phyloP scores from a whole-genome alignment of 2,329 filamentous ascomycete species.

The Colletotrichum siamense region DNA sequence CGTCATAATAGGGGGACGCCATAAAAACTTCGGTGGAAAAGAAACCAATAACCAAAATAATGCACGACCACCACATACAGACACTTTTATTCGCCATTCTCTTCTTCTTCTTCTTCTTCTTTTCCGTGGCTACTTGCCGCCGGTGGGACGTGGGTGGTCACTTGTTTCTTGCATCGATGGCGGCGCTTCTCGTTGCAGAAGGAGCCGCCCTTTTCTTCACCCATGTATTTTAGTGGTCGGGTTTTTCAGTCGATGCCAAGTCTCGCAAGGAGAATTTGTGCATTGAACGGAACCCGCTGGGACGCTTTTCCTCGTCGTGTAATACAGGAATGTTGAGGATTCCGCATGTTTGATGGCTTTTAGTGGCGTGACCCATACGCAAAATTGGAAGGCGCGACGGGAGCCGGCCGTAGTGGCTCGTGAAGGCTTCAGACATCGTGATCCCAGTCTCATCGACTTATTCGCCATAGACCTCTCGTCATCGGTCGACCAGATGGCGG shows the following conservation, averaged over 20 bases:
- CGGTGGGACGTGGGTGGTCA: neutral
- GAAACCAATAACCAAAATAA: neutral
- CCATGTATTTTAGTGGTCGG: neutral
- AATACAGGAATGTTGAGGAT: neutral
- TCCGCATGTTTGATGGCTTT: neutral
- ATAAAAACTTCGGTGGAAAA: neutral
- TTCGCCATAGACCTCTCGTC: neutral
- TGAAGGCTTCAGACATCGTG: neutral
- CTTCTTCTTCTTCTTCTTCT: neutral
- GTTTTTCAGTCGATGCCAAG: neutral
- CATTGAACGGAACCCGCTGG: neutral
- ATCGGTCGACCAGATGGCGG: neutral
- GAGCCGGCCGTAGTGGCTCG: neutral
- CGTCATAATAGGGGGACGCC: neutral
- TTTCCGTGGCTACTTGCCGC: neutral
- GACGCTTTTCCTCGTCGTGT: neutral
- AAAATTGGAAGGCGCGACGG: too few species aligned
- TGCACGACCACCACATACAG: neutral
- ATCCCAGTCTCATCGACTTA: fast-evolving
- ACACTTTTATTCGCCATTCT: neutral
- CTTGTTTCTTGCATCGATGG: neutral
- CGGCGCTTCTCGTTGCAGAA: neutral
- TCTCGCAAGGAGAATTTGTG: neutral
- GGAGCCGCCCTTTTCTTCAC: neutral
- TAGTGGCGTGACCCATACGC: neutral